These are phyloP conservation scores for Amaranthus hypochondriacus DNA, from an alignment of 148 eudicot species.

Conservation along the genomic window DNA sequence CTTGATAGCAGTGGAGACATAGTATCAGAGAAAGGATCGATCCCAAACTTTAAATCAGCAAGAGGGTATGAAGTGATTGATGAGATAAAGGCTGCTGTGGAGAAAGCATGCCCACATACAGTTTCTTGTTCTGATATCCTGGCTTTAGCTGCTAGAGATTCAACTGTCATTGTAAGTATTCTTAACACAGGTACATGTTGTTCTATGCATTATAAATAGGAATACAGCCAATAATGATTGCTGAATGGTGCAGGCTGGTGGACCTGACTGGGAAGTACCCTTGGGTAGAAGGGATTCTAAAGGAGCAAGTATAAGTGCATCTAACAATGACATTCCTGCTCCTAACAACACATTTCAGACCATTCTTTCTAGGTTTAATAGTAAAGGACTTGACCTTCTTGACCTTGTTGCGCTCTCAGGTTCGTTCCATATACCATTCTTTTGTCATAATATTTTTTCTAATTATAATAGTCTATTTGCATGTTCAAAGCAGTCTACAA, in stretches of 20 bases:
- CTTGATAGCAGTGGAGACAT: slow-evolving; percentile 38
- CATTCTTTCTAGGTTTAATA: slow-evolving; percentile 66
- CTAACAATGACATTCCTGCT: slow-evolving; percentile 81
- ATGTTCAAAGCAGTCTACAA: too few species aligned
- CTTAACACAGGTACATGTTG: too few species aligned
- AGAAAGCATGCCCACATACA: slow-evolving; percentile 45
- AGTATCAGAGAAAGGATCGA: slow-evolving; percentile 41
- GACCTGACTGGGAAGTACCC: slow-evolving; percentile 86
- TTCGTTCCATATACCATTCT: slow-evolving; percentile 9
- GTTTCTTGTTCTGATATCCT: slow-evolving; percentile 60
- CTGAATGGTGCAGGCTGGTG: slow-evolving; percentile 39
- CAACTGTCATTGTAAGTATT: slow-evolving; percentile 39
- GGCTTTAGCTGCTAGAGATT: slow-evolving; percentile 44
- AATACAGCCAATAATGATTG: neutral
- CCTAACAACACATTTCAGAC: slow-evolving; percentile 80
- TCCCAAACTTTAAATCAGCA: slow-evolving; percentile 39
- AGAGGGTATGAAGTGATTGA: slow-evolving; percentile 53
- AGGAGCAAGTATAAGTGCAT: slow-evolving; percentile 69
- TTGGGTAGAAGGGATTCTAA: slow-evolving; percentile 73
- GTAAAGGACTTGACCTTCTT: slow-evolving; percentile 53
- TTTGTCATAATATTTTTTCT: too few species aligned
- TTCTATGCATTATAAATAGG: too few species aligned
- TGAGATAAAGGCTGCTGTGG: slow-evolving; percentile 44
- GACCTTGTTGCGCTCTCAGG: slow-evolving; percentile 88
- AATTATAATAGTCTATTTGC: too few species aligned